A percentile compares a stretch with the other conserved stretches of the same genome.
Conservation (phyloP, 208 protist species). For the Leishmania braziliensis region DNA sequence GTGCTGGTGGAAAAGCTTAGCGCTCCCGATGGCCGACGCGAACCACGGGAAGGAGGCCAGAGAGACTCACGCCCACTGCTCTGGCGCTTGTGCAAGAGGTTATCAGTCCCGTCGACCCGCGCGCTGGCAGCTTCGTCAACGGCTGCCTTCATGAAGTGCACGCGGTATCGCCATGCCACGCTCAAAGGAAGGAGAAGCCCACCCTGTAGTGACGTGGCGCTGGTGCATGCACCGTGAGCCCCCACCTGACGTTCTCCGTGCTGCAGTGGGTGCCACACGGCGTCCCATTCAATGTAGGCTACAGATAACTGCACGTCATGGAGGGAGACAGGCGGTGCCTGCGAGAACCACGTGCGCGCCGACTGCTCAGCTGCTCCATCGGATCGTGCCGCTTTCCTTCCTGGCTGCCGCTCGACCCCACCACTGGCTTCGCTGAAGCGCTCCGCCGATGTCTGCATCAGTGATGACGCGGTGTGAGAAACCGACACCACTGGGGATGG, state of each 20-base stretch:
- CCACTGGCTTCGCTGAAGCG: neutral
- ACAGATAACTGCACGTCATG: slow-evolving; percentile 28
- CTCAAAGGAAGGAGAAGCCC: slow-evolving; percentile 7
- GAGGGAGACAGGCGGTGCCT: slow-evolving; percentile 17
- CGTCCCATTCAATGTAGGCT: slow-evolving; percentile 14
- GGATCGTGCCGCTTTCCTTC: slow-evolving; percentile 3
- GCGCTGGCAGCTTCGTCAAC: neutral
- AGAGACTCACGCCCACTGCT: neutral
- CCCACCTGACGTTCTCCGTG: neutral
- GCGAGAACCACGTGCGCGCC: neutral
- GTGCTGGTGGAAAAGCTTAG: neutral
- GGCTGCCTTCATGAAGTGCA: slow-evolving; percentile 8
- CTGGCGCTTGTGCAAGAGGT: neutral
- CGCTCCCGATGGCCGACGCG: slow-evolving; percentile 5
- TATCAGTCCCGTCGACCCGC: neutral
- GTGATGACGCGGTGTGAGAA: neutral
- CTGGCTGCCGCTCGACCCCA: neutral
- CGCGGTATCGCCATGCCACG: slow-evolving; percentile 16
- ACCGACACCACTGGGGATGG: neutral
- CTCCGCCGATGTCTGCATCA: neutral
- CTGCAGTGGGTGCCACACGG: neutral
- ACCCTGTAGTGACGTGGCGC: neutral
- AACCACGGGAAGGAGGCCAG: neutral
- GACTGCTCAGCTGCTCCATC: neutral
- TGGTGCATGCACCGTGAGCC: neutral